These are phyloP conservation scores for Acanthamoeba lugdunensis DNA, from an alignment of 208 protist species.

Conservation along the genomic window DNA sequence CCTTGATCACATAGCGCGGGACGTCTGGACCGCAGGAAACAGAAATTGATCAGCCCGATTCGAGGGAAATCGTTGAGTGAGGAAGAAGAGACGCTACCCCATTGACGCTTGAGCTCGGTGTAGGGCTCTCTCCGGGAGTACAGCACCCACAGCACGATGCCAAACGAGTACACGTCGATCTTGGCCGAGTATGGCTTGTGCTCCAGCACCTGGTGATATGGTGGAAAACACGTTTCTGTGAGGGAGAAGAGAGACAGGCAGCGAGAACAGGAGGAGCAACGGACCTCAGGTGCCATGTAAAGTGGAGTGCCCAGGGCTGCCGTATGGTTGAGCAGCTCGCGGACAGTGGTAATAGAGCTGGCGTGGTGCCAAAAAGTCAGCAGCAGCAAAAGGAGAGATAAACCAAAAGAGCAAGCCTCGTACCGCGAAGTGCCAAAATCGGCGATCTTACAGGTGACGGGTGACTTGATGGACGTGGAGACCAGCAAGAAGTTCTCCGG, in stretches of 20 bases:
- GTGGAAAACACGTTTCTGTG: too few relatives aligned
- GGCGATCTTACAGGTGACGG: conserved; percentile 47
- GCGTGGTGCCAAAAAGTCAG: background rate
- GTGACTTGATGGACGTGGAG: background rate
- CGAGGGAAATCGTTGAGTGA: too few relatives aligned
- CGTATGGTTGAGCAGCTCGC: conserved; percentile 59
- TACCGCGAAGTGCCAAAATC: conserved; percentile 68
- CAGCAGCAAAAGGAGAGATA: background rate
- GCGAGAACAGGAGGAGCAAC: background rate
- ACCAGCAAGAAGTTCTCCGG: conserved; percentile 59
- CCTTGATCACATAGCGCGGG: conserved; percentile 64
- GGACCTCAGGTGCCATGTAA: too few relatives aligned
- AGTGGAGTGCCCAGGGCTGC: conserved; percentile 10
- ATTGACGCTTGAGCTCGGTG: conserved; percentile 70
- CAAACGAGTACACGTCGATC: conserved; percentile 68
- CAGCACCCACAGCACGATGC: conserved; percentile 59
- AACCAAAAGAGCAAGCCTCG: too few relatives aligned
- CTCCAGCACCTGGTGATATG: conserved; percentile 29
- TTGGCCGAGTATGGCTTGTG: conserved; percentile 64
- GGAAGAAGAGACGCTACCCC: too few relatives aligned
- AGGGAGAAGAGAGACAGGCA: too few relatives aligned
- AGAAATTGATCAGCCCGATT: background rate
- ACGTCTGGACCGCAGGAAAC: background rate
- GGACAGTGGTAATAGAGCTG: conserved; percentile 20
- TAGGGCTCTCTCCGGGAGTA: conserved; percentile 62